phyloP scores from a whole-genome alignment of 768 basidiomycete genomes.

The Rossbeevera mucosa region DNA sequence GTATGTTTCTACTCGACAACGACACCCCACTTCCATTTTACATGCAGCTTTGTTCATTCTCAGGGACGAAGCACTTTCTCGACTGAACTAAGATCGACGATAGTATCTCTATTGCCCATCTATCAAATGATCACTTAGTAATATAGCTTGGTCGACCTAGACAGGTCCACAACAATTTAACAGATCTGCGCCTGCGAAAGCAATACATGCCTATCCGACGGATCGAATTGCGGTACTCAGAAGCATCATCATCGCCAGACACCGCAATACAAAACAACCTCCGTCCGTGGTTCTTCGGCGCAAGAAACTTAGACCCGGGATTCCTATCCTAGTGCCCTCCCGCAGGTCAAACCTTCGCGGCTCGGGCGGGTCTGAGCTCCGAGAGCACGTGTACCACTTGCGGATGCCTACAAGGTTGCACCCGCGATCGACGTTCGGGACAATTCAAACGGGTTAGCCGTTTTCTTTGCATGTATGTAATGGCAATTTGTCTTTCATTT shows the following conservation, averaged over 20 bases:
- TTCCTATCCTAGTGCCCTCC: background rate
- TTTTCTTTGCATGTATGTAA: background rate
- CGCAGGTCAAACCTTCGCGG: background rate
- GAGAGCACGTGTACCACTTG: background rate
- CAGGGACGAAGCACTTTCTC: background rate
- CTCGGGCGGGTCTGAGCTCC: background rate
- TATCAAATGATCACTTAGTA: background rate
- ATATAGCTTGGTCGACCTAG: background rate
- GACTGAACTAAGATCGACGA: background rate
- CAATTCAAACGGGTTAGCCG: background rate
- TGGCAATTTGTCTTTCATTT: conserved; percentile 17
- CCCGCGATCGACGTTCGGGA: background rate
- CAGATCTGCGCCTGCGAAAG: background rate
- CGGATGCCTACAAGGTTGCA: background rate
- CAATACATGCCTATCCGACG: background rate
- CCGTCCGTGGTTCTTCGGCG: too few relatives aligned
- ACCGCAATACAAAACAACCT: too few relatives aligned
- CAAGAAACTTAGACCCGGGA: too few relatives aligned
- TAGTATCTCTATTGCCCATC: background rate
- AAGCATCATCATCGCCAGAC: background rate
- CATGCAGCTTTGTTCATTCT: background rate
- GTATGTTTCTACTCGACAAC: background rate
- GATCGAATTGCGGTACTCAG: background rate
- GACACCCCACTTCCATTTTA: background rate
- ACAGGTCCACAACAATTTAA: background rate